Evolutionary conservation across 176 grass and related monocot genomes (phyloP), one percentile per base, ranked within the genome.

Genomic region (Avena atlantica): DNA sequence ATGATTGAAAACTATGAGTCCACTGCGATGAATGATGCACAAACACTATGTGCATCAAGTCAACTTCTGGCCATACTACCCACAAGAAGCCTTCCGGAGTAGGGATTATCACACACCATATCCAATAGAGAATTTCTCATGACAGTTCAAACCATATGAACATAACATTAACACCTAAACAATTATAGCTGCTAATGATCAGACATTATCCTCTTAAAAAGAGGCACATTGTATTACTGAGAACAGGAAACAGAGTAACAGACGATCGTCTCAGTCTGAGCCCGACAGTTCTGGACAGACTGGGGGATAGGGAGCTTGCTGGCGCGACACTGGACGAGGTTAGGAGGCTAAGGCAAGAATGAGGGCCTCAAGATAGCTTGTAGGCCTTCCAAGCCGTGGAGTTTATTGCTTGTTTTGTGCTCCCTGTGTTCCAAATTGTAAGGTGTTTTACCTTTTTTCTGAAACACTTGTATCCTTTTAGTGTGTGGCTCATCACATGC

Each of bases 11-110:
- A 59, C 9, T 52, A 62, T 44, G 19, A 84, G 42, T 61, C 20
- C 2, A 6, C 11, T n/a, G 27, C 42, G 29, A 81, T 14, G 19
- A 44, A 59, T n/a, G 4, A 23, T 75, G 45, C 47, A 27, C 13
- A 75, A 8, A 27, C 21, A 5, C 27, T 65, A 9, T 58, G 37
- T 1, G 50, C 31, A 56, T 74, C 66, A 64, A 84, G n/a, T 29
- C 21, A 64, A 16, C 66, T 64, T 72, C 64, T 63, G 55, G 53
- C 29, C 21, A 4, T 57, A 27, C 20, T 52, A 60, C 44, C 27
- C 52, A 61, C 53, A 83, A 60, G 37, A 48, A 88, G 40, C 53
- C 27, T 25, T 85, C 44, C 21, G 60, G 60, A 24, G 9, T 63
- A 21, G 7, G 47, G 63, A 66, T 34, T 50, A 78, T 20, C n/a